Conservation (phyloP, 2,329 filamentous ascomycete genomes). For the Talaromyces albobiverticillius region DNA sequence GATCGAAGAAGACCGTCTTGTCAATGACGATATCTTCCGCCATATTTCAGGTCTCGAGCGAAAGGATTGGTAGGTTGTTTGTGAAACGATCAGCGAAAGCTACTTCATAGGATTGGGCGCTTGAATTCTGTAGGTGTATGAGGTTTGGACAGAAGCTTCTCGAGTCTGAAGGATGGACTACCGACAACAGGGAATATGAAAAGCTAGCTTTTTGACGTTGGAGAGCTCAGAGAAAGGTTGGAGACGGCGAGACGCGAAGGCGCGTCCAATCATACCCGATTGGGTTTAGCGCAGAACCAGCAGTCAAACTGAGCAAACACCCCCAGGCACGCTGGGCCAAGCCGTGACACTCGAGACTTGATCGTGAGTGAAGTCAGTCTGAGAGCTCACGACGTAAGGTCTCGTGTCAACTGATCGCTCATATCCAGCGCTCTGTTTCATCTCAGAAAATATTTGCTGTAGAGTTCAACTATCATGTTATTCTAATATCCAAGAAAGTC, state of each 20-base stretch:
- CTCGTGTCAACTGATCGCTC: not conserved
- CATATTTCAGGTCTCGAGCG: conserved; percentile 41
- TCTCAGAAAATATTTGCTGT: not conserved
- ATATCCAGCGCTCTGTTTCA: not conserved
- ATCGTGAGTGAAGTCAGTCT: too few species aligned
- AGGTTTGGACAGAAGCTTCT: not conserved
- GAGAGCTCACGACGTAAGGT: not conserved
- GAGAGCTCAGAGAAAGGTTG: not conserved
- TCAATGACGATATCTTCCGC: conserved; percentile 91
- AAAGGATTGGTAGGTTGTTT: not conserved
- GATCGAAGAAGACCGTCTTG: conserved; percentile 88
- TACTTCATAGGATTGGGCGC: not conserved
- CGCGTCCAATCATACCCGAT: conserved; percentile 16
- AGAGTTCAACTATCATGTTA: not conserved
- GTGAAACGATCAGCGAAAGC: not conserved
- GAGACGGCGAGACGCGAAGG: conserved; percentile 14
- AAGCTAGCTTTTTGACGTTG: conserved; percentile 2
- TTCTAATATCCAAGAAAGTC: not conserved
- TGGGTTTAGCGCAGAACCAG: conserved; percentile 7
- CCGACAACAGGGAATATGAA: not conserved
- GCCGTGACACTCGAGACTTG: too few species aligned
- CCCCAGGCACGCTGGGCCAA: not conserved
- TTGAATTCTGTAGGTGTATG: not conserved
- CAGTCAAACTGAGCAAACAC: conserved; percentile 8
- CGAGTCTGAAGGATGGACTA: not conserved